phyloP scores from a whole-genome alignment of 1,284 basidiomycete genomes.

The Leucoagaricus sp. region DNA sequence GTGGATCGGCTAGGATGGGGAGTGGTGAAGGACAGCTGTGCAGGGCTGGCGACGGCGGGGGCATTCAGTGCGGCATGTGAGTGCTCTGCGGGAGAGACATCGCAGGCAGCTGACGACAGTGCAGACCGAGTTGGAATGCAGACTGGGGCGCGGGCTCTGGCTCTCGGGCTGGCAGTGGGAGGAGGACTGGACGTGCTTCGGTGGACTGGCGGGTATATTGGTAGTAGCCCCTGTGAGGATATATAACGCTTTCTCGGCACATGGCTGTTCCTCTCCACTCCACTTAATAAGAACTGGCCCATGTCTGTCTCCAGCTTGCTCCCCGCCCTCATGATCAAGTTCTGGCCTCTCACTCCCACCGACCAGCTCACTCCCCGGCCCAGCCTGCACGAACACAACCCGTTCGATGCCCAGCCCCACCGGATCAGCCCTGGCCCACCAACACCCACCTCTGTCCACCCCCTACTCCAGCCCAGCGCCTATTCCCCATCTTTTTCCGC shows the following conservation, averaged over 20 bases:
- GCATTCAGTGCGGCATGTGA: slow-evolving; percentile 65
- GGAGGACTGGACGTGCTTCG: slow-evolving; percentile 52
- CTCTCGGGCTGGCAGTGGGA: slow-evolving; percentile 57
- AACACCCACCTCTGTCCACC: slow-evolving; percentile 32
- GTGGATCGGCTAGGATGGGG: slow-evolving; percentile 51
- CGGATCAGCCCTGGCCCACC: slow-evolving; percentile 20
- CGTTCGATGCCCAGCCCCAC: slow-evolving; percentile 54
- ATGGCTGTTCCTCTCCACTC: slow-evolving; percentile 13
- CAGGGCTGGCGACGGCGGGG: slow-evolving; percentile 62
- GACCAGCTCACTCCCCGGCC: slow-evolving; percentile 78
- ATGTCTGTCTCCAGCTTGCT: slow-evolving; percentile 20
- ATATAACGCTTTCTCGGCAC: slow-evolving; percentile 19
- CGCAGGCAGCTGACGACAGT: slow-evolving; percentile 9
- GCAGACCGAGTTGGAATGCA: slow-evolving; percentile 64
- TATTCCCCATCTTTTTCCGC: slow-evolving; percentile 19
- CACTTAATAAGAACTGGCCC: background rate
- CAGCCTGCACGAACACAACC: slow-evolving; percentile 59
- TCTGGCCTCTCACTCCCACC: slow-evolving; percentile 61
- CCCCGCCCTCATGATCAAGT: slow-evolving; percentile 54
- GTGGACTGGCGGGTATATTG: slow-evolving; percentile 37
- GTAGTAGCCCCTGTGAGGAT: slow-evolving; percentile 13
- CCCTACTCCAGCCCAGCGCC: slow-evolving; percentile 23
- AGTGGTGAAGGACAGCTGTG: slow-evolving; percentile 57
- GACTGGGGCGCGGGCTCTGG: slow-evolving; percentile 46
- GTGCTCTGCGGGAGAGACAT: slow-evolving; percentile 31